A percentile compares a stretch with the other conserved stretches of the same genome.
phyloP scores from a whole-genome alignment of 2,329 filamentous ascomycete species.

The Aotearoamyces nothofagi region DNA sequence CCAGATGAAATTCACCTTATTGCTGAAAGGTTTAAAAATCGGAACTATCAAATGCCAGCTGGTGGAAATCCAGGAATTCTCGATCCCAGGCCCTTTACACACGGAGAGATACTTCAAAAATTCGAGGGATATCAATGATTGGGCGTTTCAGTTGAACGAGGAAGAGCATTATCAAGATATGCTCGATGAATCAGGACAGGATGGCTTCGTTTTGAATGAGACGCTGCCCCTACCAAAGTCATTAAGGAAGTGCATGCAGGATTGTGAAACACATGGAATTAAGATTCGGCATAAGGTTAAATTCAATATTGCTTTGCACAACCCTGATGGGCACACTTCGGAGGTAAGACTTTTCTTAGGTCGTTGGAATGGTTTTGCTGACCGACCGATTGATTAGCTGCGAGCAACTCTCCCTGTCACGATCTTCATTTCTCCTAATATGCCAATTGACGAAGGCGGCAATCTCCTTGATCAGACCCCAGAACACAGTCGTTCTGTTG shows the following conservation, averaged over 20 bases:
- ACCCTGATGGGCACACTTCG: conserved; percentile 87
- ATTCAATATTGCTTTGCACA: conserved; percentile 78
- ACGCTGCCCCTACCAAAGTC: conserved; percentile 62
- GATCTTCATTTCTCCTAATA: conserved; percentile 89
- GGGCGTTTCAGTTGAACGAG: conserved; percentile 37
- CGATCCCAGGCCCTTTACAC: conserved; percentile 29
- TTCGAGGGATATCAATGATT: conserved; percentile 46
- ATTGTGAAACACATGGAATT: conserved; percentile 77
- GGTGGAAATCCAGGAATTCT: conserved; percentile 62
- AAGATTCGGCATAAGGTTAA: conserved; percentile 89
- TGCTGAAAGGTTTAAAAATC: conserved; percentile 77
- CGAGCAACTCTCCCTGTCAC: conserved; percentile 82
- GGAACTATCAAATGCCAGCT: conserved; percentile 71
- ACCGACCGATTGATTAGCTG: conserved; percentile 39
- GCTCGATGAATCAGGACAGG: conserved; percentile 51
- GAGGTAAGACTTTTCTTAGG: conserved; percentile 39
- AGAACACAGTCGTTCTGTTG: conserved; percentile 28
- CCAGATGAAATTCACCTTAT: conserved; percentile 73
- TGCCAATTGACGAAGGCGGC: conserved; percentile 78
- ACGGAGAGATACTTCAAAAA: conserved; percentile 42
- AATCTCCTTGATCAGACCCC: conserved; percentile 53
- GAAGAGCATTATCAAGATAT: conserved; percentile 54
- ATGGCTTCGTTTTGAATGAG: conserved; percentile 47
- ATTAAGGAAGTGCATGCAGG: conserved; percentile 72
- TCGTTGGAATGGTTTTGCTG: no score